phyloP scores from a whole-genome alignment of 192 early-diverging fungal species.

The Pilaira anomala region DNA sequence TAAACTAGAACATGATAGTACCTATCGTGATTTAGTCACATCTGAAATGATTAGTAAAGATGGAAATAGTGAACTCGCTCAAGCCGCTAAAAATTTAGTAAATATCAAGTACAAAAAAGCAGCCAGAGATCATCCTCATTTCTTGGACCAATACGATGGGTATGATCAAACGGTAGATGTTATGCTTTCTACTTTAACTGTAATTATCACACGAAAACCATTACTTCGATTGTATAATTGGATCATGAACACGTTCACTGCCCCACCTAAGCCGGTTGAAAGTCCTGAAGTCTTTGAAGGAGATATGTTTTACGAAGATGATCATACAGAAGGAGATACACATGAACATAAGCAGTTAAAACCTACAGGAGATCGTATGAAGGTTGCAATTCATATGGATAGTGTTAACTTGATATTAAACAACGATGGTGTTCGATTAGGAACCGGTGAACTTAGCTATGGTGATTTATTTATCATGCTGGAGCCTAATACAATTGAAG shows the following conservation, averaged over 20 bases:
- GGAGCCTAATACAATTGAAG: constrained; percentile 40
- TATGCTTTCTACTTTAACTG: constrained; percentile 55
- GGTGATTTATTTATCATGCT: constrained; percentile 55
- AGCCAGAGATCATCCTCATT: constrained; percentile 60
- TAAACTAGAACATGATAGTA: constrained; percentile 43
- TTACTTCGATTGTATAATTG: constrained; percentile 76
- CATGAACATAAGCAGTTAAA: neutral
- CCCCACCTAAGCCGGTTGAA: neutral
- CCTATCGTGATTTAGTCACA: constrained; percentile 58
- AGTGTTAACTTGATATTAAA: constrained; percentile 46
- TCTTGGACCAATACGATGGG: constrained; percentile 51
- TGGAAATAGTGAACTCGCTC: constrained; percentile 25
- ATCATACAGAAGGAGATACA: neutral
- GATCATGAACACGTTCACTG: constrained; percentile 58
- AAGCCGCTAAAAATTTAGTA: constrained; percentile 39
- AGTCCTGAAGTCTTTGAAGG: neutral
- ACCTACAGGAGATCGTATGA: constrained; percentile 3
- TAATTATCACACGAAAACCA: constrained; percentile 68
- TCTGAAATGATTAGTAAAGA: constrained; percentile 40
- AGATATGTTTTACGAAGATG: neutral
- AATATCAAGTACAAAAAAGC: constrained; percentile 59
- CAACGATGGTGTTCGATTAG: constrained; percentile 59
- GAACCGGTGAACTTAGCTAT: constrained; percentile 53
- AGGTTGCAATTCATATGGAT: constrained; percentile 29
- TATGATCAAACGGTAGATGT: constrained; percentile 71